A percentile compares a stretch with the other conserved stretches of the same genome.
phyloP scores from a whole-genome alignment of 2,329 filamentous ascomycete species.

The Beauveria sp. region DNA sequence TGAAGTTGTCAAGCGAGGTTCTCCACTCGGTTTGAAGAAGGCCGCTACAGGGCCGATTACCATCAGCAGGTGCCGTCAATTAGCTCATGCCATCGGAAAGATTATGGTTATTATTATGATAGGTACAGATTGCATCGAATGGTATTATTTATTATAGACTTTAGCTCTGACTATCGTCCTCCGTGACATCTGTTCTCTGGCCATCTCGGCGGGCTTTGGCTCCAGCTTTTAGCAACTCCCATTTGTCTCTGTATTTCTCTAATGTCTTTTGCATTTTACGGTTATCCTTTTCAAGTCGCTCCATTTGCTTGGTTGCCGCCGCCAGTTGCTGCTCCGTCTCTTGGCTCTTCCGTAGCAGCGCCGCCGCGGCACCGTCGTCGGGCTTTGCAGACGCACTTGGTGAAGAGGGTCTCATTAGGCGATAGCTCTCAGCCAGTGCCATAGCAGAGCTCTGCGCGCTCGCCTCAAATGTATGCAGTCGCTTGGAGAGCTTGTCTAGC shows the following conservation, averaged over 20 bases:
- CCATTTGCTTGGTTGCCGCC: slow-evolving; percentile 50
- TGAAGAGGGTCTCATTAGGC: slow-evolving; percentile 51
- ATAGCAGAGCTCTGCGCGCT: slow-evolving; percentile 82
- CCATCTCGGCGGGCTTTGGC: slow-evolving; percentile 44
- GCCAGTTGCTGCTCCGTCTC: slow-evolving; percentile 63
- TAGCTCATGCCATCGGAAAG: background rate
- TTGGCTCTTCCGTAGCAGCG: slow-evolving; percentile 35
- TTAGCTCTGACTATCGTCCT: slow-evolving; percentile 8
- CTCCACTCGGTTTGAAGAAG: background rate
- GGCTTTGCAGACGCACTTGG: slow-evolving; percentile 27
- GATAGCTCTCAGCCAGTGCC: slow-evolving; percentile 76
- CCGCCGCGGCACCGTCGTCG: slow-evolving; percentile 29
- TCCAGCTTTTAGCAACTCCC: slow-evolving; percentile 54
- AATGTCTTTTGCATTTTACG: slow-evolving; percentile 48
- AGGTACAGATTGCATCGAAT: background rate
- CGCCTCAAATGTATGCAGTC: slow-evolving; percentile 88
- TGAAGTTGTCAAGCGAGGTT: background rate
- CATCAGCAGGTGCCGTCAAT: background rate
- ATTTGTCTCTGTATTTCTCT: slow-evolving; percentile 51
- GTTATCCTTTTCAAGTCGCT: slow-evolving; percentile 57
- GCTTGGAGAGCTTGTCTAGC: slow-evolving; percentile 76
- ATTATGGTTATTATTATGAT: too few species aligned
- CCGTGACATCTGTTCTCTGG: slow-evolving; percentile 1
- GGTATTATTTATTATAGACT: background rate
- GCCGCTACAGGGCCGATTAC: background rate